Conservation (phyloP, 2,329 filamentous ascomycete genomes). For the Epichloe coenophiala region DNA sequence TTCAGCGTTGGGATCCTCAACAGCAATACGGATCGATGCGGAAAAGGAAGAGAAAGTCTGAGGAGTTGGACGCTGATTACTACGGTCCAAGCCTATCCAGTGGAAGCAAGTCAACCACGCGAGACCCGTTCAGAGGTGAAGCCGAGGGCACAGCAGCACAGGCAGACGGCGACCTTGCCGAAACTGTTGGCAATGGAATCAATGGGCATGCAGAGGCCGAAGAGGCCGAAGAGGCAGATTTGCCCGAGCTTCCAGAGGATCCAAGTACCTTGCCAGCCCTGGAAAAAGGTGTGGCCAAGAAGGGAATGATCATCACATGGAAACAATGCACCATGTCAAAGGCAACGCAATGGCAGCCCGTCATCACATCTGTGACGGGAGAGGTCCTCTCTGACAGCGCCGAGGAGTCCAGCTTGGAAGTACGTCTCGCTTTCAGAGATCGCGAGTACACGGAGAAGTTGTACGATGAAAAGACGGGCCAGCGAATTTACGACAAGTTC, state of each 20-base stretch:
- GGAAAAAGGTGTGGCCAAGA: constrained; percentile 29
- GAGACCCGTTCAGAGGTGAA: constrained; percentile 1
- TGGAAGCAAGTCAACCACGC: constrained; percentile 2
- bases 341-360: constrained; percentile 52
- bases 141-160: constrained; percentile 3
- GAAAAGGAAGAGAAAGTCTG: constrained; percentile 35
- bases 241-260: constrained; percentile 49
- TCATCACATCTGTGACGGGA: constrained; percentile 51
- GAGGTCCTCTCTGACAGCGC: constrained; percentile 44
- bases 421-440: constrained; percentile 59
- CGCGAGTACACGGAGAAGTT: constrained; percentile 41
- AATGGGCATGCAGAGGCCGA: not conserved
- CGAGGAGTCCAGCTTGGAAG: constrained; percentile 32
- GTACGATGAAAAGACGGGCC: constrained; percentile 54
- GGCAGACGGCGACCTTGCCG: not conserved
- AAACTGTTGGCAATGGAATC: not conserved
- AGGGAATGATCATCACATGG: constrained; percentile 57
- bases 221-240: constrained; percentile 31
- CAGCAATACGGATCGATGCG: constrained; percentile 35
- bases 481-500: constrained; percentile 64
- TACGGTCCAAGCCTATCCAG: constrained; percentile 15
- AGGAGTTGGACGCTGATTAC: constrained; percentile 18
- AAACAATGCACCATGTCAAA: constrained; percentile 48
- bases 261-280: constrained; percentile 38
- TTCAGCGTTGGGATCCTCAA: constrained; percentile 76